A percentile compares a stretch with the other conserved stretches of the same genome.
These are phyloP conservation scores for Halenospora varia DNA, from an alignment of 495 filamentous ascomycete species.

Conservation along the genomic window DNA sequence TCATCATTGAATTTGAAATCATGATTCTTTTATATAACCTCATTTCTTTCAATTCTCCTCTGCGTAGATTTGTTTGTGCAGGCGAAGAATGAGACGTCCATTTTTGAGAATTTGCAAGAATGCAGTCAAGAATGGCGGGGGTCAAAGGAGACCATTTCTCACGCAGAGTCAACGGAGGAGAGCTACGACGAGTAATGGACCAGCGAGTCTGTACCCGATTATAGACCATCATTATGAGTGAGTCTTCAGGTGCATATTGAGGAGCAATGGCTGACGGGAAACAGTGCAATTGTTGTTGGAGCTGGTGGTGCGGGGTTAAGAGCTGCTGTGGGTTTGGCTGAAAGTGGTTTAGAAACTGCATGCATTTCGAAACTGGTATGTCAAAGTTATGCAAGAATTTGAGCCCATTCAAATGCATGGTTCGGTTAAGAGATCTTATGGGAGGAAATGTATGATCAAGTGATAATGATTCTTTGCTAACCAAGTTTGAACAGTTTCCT, in stretches of 20 bases:
- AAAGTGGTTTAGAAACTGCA: constrained; percentile 22
- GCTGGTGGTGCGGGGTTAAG: constrained; percentile 24
- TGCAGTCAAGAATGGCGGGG: neutral
- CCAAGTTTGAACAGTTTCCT: constrained; percentile 16
- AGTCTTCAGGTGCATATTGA: neutral
- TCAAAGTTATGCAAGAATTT: too few relatives aligned
- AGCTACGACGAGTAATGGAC: neutral
- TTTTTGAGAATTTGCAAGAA: too few relatives aligned
- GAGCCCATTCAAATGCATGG: too few relatives aligned
- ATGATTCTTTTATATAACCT: too few relatives aligned
- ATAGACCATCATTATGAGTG: constrained; percentile 8
- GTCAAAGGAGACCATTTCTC: neutral
- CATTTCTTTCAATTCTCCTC: too few relatives aligned
- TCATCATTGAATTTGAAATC: too few relatives aligned
- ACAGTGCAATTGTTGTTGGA: constrained; percentile 25
- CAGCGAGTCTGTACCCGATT: neutral
- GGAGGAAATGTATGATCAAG: neutral
- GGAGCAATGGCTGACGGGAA: neutral
- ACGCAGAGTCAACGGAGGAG: neutral
- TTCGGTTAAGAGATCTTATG: too few relatives aligned
- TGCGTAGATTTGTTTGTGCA: too few relatives aligned
- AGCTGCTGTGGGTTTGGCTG: constrained; percentile 25
- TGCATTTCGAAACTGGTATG: constrained; percentile 24
- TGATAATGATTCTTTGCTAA: neutral
- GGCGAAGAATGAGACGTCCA: too few relatives aligned